Conservation (phyloP, 2,329 filamentous ascomycete species). For the Chalaropsis ovoidea region DNA sequence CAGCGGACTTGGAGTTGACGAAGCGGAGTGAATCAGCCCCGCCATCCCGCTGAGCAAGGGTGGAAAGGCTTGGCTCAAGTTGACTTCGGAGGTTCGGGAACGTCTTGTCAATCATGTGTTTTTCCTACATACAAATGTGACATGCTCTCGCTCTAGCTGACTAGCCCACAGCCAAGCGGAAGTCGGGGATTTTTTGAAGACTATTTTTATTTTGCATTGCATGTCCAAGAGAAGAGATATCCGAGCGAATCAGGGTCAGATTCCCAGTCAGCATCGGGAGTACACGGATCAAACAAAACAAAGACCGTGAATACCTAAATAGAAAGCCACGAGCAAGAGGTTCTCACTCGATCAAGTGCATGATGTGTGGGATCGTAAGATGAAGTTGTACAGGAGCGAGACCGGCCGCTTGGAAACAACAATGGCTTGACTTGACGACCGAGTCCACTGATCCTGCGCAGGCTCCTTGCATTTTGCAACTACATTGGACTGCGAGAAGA, state of each 20-base stretch:
- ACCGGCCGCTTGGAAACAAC: neutral
- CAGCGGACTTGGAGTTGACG: too few species aligned
- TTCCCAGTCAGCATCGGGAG: neutral
- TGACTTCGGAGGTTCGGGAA: too few species aligned
- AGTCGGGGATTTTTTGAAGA: neutral
- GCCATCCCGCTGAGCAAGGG: too few species aligned
- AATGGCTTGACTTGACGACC: neutral
- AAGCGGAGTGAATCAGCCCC: too few species aligned
- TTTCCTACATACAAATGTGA: neutral
- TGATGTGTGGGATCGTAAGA: too few species aligned
- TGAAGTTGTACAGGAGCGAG: too few species aligned
- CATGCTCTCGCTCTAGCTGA: neutral
- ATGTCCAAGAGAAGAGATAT: neutral
- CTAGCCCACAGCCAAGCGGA: neutral
- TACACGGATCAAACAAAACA: neutral
- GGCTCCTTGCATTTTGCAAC: too few species aligned
- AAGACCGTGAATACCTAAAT: neutral
- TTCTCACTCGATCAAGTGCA: too few species aligned
- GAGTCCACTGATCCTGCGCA: neutral
- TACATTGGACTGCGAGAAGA: too few species aligned
- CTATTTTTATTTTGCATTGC: slow-evolving; percentile 6
- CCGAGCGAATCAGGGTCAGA: neutral
- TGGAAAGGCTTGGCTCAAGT: too few species aligned
- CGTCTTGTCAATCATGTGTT: neutral
- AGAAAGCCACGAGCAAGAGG: too few species aligned